Percentiles rank a stretch among this genome's conserved stretches.
Conservation (phyloP, 768 basidiomycete genomes). For the Trametes elegans region DNA sequence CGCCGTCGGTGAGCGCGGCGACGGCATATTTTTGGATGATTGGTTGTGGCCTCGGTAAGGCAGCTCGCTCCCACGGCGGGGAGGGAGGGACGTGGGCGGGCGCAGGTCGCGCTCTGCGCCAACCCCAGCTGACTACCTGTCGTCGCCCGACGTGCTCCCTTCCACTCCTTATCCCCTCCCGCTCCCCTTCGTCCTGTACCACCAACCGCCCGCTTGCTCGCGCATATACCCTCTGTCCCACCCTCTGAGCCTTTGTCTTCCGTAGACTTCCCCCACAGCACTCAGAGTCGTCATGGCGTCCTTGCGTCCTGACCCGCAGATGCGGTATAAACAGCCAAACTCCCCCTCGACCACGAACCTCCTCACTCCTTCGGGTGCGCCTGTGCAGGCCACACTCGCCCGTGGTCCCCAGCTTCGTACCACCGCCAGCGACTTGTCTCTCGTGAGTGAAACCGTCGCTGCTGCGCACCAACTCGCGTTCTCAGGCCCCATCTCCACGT, state of each 20-base stretch:
- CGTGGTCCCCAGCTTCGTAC: slow-evolving; percentile 16
- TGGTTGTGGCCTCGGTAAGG: not conserved
- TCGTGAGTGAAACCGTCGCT: slow-evolving; percentile 10
- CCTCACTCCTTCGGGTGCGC: slow-evolving; percentile 13
- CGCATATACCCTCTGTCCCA: slow-evolving; percentile 14
- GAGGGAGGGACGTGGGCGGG: not conserved
- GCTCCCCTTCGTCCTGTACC: slow-evolving; percentile 4
- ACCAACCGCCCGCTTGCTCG: not conserved
- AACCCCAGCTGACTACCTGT: not conserved
- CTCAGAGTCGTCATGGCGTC: slow-evolving; percentile 18
- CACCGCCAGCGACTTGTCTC: slow-evolving; percentile 22
- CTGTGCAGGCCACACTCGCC: slow-evolving; percentile 21
- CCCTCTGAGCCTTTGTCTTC: not conserved
- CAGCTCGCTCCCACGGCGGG: slow-evolving; percentile 1
- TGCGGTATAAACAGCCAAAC: slow-evolving; percentile 13
- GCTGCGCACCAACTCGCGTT: not conserved
- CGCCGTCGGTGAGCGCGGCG: not conserved
- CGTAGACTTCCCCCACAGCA: not conserved
- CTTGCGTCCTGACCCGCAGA: slow-evolving; percentile 16
- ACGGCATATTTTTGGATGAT: too few relatives aligned
- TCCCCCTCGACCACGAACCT: slow-evolving; percentile 23
- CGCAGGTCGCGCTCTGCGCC: not conserved
- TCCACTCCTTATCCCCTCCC: slow-evolving; percentile 11
- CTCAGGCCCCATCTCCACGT: not conserved
- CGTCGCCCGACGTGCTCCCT: slow-evolving; percentile 3